These are phyloP conservation scores for Mycena belliarum DNA, from an alignment of 768 basidiomycete genomes.

Conservation along the genomic window DNA sequence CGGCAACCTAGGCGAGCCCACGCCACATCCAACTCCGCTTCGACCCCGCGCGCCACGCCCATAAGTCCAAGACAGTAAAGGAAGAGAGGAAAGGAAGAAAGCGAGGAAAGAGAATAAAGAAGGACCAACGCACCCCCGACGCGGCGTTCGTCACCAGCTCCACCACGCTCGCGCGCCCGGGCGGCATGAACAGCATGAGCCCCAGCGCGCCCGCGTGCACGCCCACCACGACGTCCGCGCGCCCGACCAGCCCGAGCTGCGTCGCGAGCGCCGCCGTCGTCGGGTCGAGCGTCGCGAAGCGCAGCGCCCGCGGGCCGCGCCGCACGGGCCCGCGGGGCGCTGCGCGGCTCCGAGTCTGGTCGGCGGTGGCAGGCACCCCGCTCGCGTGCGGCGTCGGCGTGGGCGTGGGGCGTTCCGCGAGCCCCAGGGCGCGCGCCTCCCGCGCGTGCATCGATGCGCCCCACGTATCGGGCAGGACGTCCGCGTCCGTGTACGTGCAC, in stretches of 20 bases:
- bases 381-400: no score
- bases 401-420: no score
- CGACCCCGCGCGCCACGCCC: no score
- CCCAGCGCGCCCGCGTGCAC: conserved; percentile 23
- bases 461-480: conserved; percentile 18
- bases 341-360: no score
- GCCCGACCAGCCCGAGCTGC: conserved; percentile 19
- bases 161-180: conserved; percentile 20
- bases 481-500: conserved; percentile 20
- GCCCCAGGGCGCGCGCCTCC: conserved; percentile 16
- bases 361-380: no score
- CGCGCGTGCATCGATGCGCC: conserved; percentile 12
- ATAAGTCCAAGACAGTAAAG: no score
- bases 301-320: conserved; percentile 5
- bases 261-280: conserved; percentile 19
- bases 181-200: conserved; percentile 20
- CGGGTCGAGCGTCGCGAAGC: conserved; percentile 21
- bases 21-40: no score
- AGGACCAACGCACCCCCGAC: conserved; percentile 9
- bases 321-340: no score
- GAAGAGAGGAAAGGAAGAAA: no score
- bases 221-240: conserved; percentile 21
- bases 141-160: conserved; percentile 12
- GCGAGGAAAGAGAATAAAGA: no score
- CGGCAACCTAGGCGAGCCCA: no score